These are phyloP conservation scores for Persicaria maculosa DNA, from an alignment of 148 eudicot species.

Conservation along the genomic window DNA sequence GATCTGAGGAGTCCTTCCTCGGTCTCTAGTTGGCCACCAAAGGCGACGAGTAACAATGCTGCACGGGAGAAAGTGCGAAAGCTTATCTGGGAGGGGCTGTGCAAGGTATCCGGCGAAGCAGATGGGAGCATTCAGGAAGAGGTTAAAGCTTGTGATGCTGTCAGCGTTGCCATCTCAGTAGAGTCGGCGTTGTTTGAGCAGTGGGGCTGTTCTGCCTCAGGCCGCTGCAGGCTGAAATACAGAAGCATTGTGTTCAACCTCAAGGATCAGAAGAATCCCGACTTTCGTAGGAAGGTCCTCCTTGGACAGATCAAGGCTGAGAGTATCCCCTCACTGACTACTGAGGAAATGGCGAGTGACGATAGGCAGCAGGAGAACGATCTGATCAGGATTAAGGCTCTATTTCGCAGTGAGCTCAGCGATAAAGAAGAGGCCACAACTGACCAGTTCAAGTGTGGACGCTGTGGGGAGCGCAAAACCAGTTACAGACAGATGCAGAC, in stretches of 20 bases:
- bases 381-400: slow-evolving; percentile 42
- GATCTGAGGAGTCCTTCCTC: slow-evolving; percentile 19
- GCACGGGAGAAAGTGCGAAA: slow-evolving; percentile 46
- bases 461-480: slow-evolving; percentile 47
- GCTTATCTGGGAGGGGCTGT: slow-evolving; percentile 39
- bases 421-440: slow-evolving; percentile 50
- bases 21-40: slow-evolving; percentile 37
- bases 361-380: slow-evolving; percentile 41
- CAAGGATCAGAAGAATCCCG: slow-evolving; percentile 48
- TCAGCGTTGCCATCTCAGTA: slow-evolving; percentile 45
- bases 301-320: slow-evolving; percentile 43
- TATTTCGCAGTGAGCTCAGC: slow-evolving; percentile 48
- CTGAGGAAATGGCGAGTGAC: slow-evolving; percentile 59
- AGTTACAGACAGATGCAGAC: slow-evolving; percentile 62
- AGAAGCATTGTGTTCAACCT: slow-evolving; percentile 54
- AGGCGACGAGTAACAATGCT: slow-evolving; percentile 33
- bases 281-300: slow-evolving; percentile 54
- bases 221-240: slow-evolving; percentile 46
- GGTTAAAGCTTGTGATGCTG: slow-evolving; percentile 41
- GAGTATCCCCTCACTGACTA: slow-evolving; percentile 26
- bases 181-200: slow-evolving; percentile 54
- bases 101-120: slow-evolving; percentile 36
- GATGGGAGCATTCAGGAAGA: slow-evolving; percentile 34
- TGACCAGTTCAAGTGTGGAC: slow-evolving; percentile 52
- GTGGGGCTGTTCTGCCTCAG: slow-evolving; percentile 43